Conservation (phyloP, 306 rosid genomes). For the Malus sylvestris region DNA sequence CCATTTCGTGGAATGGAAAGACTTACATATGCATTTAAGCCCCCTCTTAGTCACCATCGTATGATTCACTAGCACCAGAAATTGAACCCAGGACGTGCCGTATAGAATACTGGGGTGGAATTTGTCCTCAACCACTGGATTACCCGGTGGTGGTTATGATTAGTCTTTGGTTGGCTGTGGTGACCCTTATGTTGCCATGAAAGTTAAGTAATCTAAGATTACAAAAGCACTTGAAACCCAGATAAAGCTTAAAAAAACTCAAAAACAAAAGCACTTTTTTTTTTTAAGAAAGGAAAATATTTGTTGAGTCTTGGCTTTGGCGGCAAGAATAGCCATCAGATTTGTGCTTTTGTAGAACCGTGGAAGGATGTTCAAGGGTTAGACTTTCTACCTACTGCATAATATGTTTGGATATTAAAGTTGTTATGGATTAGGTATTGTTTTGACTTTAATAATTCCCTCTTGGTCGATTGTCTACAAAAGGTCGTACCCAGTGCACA, state of each 20-base stretch:
- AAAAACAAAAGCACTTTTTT: not conserved
- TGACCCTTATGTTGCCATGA: not conserved
- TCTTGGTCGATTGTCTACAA: not conserved
- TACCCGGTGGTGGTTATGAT: too few relatives aligned
- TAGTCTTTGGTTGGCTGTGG: not conserved
- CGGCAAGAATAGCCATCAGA: not conserved
- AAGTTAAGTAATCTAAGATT: not conserved
- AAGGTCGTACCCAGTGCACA: too few relatives aligned
- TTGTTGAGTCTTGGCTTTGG: not conserved
- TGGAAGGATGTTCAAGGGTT: not conserved
- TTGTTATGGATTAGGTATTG: slow-evolving; percentile 3
- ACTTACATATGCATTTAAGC: too few relatives aligned
- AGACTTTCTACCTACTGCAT: not conserved
- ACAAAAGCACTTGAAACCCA: not conserved
- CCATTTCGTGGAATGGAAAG: too few relatives aligned
- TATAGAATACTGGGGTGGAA: too few relatives aligned
- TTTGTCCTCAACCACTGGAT: too few relatives aligned
- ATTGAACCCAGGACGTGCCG: too few relatives aligned
- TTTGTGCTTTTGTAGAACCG: not conserved
- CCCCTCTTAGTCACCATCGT: too few relatives aligned
- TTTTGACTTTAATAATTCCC: not conserved
- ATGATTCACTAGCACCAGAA: too few relatives aligned
- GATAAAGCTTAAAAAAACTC: not conserved
- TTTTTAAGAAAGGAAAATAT: not conserved
- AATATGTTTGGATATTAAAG: not conserved